Base-by-base conservation (phyloP, 1,284 basidiomycete genomes). In the Calocybe gambosa region DNA sequence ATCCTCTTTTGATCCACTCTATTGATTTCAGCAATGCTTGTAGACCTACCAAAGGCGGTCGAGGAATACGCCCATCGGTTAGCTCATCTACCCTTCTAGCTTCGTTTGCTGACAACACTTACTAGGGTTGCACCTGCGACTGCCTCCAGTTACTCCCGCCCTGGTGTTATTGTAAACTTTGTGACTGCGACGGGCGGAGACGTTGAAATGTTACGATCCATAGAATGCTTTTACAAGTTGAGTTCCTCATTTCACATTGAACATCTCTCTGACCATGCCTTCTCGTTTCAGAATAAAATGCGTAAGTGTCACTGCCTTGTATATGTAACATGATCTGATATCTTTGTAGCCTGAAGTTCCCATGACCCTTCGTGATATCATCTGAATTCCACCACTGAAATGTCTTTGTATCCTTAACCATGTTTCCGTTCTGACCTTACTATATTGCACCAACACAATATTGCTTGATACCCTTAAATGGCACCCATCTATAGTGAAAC, bases 161-260 rank as follows among this genome's bases (percentile, higher is more conserved):
- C 90, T 44, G 90, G 91, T 42, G 90, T 96, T 35, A 80, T 96
- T 51, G 78, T 96, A 60, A 95, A 94, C 62, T 94, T 96, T 59
- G 93, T 97, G 49, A 96, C 94, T 49, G 93, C 93, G 37, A 93
- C 92, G 1, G 93, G 93, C 28, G 93, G 93, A 38, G 93, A 97
- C 63, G 92, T 97, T 40, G 93, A 97, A 71, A 96, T 96, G 93
- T 73, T 97, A 54, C 81, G 93, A 60, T 93, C 89, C 56, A 94
- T 96, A 72, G 93, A 97, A 73, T 95, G 93, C 76, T 93, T 92
- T 68, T 94, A 93, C 76, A 90, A 93, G 79, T 93, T 29, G 51
- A 50, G 53, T 31, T 21, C 26, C 7, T 39, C 18, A 34, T 42
- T 49, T 45, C 39, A 3, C 25, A 35, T 10, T 10, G 15, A 21